A percentile compares a stretch with the other conserved stretches of the same genome.
These are phyloP conservation scores for Saccharomycopsis guyanensis DNA, from an alignment of 805 yeast species.

Conservation along the genomic window DNA sequence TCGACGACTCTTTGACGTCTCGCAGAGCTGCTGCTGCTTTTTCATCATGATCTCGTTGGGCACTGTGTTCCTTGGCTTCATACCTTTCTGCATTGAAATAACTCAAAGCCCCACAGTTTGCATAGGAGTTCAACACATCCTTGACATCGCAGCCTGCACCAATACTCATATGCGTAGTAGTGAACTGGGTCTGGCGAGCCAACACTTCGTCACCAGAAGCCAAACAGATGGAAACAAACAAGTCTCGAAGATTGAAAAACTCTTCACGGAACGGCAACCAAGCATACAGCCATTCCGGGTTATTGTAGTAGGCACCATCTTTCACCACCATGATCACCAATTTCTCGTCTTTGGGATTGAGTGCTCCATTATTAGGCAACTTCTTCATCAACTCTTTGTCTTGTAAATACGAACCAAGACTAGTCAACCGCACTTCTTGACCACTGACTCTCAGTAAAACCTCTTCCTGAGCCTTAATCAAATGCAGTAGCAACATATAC, in stretches of 20 bases:
- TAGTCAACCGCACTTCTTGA: background rate
- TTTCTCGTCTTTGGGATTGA: background rate
- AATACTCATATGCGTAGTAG: conserved; percentile 68
- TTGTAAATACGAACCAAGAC: background rate
- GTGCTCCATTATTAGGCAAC: background rate
- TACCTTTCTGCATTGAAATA: conserved; percentile 60
- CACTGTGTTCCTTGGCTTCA: conserved; percentile 40
- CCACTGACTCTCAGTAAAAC: conserved; percentile 27
- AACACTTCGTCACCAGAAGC: conserved; percentile 51
- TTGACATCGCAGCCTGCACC: conserved; percentile 60
- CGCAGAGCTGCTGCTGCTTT: conserved; percentile 23
- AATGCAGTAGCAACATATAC: conserved; percentile 54
- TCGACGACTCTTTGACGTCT: conserved; percentile 26
- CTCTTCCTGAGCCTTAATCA: conserved; percentile 59
- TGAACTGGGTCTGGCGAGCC: conserved; percentile 51
- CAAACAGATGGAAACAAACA: conserved; percentile 63
- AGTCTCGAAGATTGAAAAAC: conserved; percentile 67
- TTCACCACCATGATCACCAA: background rate
- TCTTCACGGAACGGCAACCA: conserved; percentile 77
- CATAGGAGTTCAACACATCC: conserved; percentile 55
- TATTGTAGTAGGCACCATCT: conserved; percentile 1
- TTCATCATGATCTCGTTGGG: conserved; percentile 25
- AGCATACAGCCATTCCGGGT: conserved; percentile 36
- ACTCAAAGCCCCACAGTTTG: conserved; percentile 61
- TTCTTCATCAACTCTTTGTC: background rate